phyloP scores from a whole-genome alignment of 768 basidiomycete species.

The Collybia nuda region DNA sequence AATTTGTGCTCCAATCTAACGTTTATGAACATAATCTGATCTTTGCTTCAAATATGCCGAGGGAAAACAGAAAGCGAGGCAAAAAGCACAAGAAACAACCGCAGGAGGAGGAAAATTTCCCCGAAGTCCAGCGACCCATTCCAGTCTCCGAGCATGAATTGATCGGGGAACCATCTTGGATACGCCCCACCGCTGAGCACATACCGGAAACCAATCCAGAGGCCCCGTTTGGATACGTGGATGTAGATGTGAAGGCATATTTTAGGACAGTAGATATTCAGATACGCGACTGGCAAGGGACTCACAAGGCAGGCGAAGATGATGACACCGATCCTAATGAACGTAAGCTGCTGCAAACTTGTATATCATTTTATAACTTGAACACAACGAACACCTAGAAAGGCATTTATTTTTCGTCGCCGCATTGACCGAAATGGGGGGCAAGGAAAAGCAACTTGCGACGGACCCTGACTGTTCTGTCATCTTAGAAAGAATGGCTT shows the following conservation, averaged over 20 bases:
- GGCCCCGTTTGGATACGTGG: slow-evolving; percentile 88
- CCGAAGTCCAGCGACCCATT: background rate
- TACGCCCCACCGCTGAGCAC: slow-evolving; percentile 42
- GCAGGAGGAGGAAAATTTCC: background rate
- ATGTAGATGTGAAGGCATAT: slow-evolving; percentile 90
- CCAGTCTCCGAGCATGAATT: slow-evolving; percentile 9
- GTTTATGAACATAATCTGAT: no score
- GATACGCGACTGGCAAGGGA: slow-evolving; percentile 83
- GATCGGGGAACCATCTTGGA: slow-evolving; percentile 67
- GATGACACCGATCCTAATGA: slow-evolving; percentile 66
- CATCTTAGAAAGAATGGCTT: slow-evolving; percentile 83
- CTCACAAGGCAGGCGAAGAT: slow-evolving; percentile 38
- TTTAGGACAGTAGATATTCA: slow-evolving; percentile 87
- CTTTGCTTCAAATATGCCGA: background rate
- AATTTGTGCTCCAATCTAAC: no score
- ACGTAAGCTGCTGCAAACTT: background rate
- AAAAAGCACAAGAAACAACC: slow-evolving; percentile 3
- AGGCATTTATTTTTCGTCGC: slow-evolving; percentile 77
- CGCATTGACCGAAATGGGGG: slow-evolving; percentile 80
- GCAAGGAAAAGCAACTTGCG: slow-evolving; percentile 86
- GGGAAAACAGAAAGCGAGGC: slow-evolving; percentile 5
- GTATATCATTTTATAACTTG: slow-evolving; percentile 10
- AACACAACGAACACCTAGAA: slow-evolving; percentile 39
- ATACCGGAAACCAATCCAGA: slow-evolving; percentile 48
- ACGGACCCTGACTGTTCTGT: slow-evolving; percentile 94